phyloP scores from a whole-genome alignment of 1,284 basidiomycete species.

The Cryptococcus deneoformans region DNA sequence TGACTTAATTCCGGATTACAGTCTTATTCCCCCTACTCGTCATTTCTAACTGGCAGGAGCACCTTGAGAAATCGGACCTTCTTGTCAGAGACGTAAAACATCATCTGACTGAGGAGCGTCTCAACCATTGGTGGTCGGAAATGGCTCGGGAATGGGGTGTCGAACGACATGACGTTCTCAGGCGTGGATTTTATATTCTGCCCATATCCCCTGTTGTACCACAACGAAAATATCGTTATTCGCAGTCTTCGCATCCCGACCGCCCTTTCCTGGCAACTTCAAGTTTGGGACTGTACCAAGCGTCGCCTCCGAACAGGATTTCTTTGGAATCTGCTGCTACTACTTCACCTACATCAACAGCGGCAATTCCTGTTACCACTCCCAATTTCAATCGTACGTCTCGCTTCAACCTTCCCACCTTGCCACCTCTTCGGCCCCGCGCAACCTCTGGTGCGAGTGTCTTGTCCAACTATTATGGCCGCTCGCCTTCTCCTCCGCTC shows the following conservation, averaged over 20 bases:
- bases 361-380: constrained; percentile 12
- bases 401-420: constrained; percentile 11
- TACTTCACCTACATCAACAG: constrained; percentile 13
- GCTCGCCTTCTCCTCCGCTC: constrained; percentile 14
- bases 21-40: constrained; percentile 36
- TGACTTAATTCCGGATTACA: background rate
- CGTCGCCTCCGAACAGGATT: constrained; percentile 8
- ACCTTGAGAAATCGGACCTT: constrained; percentile 24
- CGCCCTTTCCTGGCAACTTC: constrained; percentile 2
- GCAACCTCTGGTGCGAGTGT: constrained; percentile 11
- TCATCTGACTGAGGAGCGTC: constrained; percentile 28
- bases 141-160: constrained; percentile 38
- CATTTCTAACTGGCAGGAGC: constrained; percentile 41
- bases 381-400: constrained; percentile 8
- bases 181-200: constrained; percentile 24
- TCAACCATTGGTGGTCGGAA: constrained; percentile 40
- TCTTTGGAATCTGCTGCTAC: constrained; percentile 11
- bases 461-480: constrained; percentile 2
- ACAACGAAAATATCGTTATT: background rate
- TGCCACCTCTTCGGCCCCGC: constrained; percentile 26
- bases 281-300: constrained; percentile 14
- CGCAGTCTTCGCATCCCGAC: constrained; percentile 6
- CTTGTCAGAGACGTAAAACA: constrained; percentile 21
- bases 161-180: constrained; percentile 28
- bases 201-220: constrained; percentile 2